Conservation (phyloP, 73 alveolate species). For the Paramecium tetraurelia region DNA sequence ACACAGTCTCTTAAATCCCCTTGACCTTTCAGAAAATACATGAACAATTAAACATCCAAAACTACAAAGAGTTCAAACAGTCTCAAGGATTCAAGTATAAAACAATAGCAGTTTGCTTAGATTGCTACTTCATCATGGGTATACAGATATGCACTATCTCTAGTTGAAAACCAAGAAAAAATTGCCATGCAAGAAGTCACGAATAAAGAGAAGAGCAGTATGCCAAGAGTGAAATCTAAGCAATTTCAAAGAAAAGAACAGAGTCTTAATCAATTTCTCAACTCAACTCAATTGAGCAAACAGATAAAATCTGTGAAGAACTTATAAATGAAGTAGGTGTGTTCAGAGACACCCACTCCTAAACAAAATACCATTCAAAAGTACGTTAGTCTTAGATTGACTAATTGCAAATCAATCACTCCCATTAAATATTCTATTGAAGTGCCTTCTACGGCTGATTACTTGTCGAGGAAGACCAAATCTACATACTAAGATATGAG, state of each 20-base stretch:
- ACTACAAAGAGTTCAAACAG: not conserved
- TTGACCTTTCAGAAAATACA: not conserved
- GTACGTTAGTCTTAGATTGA: not conserved
- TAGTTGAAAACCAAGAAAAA: not conserved
- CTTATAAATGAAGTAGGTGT: not conserved
- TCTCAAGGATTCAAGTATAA: not conserved
- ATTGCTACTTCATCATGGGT: not conserved
- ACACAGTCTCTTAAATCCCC: not conserved
- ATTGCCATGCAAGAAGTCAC: not conserved
- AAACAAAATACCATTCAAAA: not conserved
- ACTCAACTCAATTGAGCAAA: not conserved
- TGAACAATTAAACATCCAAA: not conserved
- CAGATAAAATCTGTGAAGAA: not conserved
- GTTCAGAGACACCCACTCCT: not conserved
- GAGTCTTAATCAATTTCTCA: conserved; percentile 1
- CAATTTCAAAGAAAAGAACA: not conserved
- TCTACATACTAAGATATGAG: not conserved
- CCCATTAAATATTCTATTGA: conserved; percentile 27
- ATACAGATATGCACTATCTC: not conserved
- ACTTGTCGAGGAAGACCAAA: not conserved
- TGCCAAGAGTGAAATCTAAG: not conserved
- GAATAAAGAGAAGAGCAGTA: not conserved
- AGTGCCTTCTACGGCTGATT: conserved; percentile 6
- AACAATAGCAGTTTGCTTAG: not conserved
- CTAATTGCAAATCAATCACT: not conserved